Evolutionary conservation across 192 early-diverging fungal genomes (phyloP).

Genomic region (Entomortierella beljakovae): DNA sequence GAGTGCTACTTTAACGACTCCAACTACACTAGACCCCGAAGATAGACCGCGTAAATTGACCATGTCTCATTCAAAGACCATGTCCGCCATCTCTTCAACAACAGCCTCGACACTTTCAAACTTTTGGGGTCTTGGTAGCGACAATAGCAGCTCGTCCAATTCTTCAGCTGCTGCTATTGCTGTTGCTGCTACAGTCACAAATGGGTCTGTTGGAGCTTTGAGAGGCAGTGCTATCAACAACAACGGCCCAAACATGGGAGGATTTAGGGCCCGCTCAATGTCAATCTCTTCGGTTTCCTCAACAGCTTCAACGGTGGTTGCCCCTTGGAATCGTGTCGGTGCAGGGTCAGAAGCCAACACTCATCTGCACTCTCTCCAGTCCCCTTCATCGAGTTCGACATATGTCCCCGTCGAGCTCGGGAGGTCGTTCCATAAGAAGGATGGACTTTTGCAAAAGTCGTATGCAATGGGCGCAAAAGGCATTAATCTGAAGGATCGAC

Average conservation of each 20-base stretch:
- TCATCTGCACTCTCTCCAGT: slow-evolving; percentile 28
- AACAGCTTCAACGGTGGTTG: slow-evolving; percentile 10
- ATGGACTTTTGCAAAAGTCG: slow-evolving; percentile 17
- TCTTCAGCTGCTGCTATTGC: neutral
- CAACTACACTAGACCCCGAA: neutral
- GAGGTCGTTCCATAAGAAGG: slow-evolving; percentile 40
- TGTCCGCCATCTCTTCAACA: slow-evolving; percentile 25
- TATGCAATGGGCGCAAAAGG: neutral
- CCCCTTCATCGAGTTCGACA: slow-evolving; percentile 1
- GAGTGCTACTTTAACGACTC: neutral
- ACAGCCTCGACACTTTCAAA: neutral
- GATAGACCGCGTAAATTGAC: slow-evolving; percentile 30
- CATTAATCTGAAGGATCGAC: neutral
- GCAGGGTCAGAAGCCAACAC: slow-evolving; percentile 23
- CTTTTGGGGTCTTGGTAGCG: neutral
- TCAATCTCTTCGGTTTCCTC: neutral
- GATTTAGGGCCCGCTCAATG: slow-evolving; percentile 2
- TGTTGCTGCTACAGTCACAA: neutral
- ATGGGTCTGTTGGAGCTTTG: neutral
- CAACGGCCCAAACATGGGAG: neutral
- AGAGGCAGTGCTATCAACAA: neutral
- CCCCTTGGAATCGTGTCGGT: slow-evolving; percentile 41
- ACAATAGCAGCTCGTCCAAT: too few species aligned
- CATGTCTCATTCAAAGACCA: slow-evolving; percentile 48
- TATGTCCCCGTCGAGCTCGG: slow-evolving; percentile 30